Evolutionary conservation across 1,284 basidiomycete genomes (phyloP).

Genomic region (Filobasidium uniguttulatum): DNA sequence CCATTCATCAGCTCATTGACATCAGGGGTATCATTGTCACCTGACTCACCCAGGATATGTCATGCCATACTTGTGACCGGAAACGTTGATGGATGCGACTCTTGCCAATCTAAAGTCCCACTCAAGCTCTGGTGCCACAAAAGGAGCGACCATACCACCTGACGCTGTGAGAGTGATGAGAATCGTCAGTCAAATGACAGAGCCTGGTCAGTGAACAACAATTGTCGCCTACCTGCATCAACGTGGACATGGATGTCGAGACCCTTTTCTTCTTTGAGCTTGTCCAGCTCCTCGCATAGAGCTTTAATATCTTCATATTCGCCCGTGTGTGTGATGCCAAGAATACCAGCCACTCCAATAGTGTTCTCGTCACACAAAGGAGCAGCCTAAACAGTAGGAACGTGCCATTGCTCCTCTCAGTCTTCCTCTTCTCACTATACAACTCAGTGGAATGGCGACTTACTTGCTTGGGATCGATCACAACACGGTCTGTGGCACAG

Average conservation of each 20-base stretch:
- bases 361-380: constrained; percentile 38
- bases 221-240: constrained; percentile 5
- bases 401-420: not conserved
- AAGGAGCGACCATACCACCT: constrained; percentile 34
- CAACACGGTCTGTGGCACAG: constrained; percentile 26
- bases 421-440: not conserved
- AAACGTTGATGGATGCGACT: constrained; percentile 32
- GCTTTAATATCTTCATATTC: constrained; percentile 22
- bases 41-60: constrained; percentile 20
- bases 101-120: constrained; percentile 36
- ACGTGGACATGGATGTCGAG: constrained; percentile 31
- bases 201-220: not conserved
- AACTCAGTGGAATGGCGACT: not conserved
- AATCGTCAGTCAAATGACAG: not conserved
- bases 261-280: constrained; percentile 26
- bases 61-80: constrained; percentile 26
- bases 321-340: constrained; percentile 28
- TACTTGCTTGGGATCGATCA: constrained; percentile 36
- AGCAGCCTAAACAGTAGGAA: constrained; percentile 25
- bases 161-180: constrained; percentile 12
- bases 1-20: no score
- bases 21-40: no score
- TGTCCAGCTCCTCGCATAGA: constrained; percentile 24
- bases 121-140: constrained; percentile 25
- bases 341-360: constrained; percentile 30